These are phyloP conservation scores for Diaporthe caulivora DNA, from an alignment of 2,329 filamentous ascomycete genomes.

Conservation along the genomic window DNA sequence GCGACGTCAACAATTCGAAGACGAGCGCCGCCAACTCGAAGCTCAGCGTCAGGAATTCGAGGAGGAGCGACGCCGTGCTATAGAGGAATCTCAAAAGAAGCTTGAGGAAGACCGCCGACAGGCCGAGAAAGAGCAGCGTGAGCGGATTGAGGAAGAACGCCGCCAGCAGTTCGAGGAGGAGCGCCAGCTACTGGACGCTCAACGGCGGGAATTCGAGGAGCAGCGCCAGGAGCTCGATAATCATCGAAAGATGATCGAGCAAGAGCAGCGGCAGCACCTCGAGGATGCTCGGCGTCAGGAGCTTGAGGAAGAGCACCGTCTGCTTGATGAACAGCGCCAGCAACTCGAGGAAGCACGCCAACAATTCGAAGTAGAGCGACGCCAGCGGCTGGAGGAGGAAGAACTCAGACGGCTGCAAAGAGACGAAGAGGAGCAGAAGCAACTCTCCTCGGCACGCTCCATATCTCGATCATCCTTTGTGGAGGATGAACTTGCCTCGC, in stretches of 20 bases:
- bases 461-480: conserved; percentile 41
- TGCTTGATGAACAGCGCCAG: conserved; percentile 39
- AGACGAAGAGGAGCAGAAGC: conserved; percentile 47
- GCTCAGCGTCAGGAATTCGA: conserved; percentile 39
- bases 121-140: conserved; percentile 36
- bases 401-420: conserved; percentile 41
- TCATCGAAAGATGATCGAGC: conserved; percentile 37
- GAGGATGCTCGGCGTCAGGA: conserved; percentile 36
- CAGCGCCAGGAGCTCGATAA: conserved; percentile 38
- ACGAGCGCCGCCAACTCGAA: conserved; percentile 35
- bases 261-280: conserved; percentile 37
- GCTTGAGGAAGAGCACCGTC: conserved; percentile 35
- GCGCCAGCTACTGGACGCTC: conserved; percentile 35
- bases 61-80: conserved; percentile 36
- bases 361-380: conserved; percentile 37
- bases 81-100: conserved; percentile 36
- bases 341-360: conserved; percentile 36
- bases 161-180: conserved; percentile 38
- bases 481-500: conserved; percentile 35
- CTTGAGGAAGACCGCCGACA: conserved; percentile 35
- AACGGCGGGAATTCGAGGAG: conserved; percentile 39
- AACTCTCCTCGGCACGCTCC: conserved; percentile 36
- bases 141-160: conserved; percentile 43
- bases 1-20: conserved; percentile 35
- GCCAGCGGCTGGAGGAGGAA: conserved; percentile 38